A percentile compares a stretch with the other conserved stretches of the same genome.
Evolutionary conservation across 352 stramenopile species (phyloP).

Genomic region (Blastocystis sp.): DNA sequence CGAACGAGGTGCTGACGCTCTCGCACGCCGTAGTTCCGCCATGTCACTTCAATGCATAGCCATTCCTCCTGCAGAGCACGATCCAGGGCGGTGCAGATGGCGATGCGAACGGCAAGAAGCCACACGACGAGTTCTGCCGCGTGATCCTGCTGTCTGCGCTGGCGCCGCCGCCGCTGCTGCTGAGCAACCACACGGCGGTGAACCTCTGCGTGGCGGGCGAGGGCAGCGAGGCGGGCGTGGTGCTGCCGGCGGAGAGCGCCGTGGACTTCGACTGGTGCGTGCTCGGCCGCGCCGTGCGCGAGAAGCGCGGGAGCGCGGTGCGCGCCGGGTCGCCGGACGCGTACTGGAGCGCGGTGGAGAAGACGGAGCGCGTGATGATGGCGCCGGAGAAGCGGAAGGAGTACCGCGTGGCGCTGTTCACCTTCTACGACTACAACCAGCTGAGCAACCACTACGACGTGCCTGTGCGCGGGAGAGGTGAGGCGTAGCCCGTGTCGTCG

Average conservation of each 20-base stretch:
- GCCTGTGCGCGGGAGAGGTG: background rate
- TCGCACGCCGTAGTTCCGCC: background rate
- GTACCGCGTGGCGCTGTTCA: background rate
- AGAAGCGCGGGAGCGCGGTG: background rate
- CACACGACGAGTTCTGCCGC: background rate
- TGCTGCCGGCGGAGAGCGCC: background rate
- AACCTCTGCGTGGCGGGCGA: slow-evolving; percentile 39
- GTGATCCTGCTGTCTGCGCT: background rate
- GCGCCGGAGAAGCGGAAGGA: background rate
- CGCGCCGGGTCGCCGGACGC: slow-evolving; percentile 10
- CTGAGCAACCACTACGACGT: background rate
- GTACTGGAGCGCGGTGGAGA: slow-evolving; percentile 19
- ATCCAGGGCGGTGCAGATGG: background rate
- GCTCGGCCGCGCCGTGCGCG: background rate
- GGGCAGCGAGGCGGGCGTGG: slow-evolving; percentile 20
- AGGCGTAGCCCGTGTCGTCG: background rate
- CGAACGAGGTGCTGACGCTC: background rate
- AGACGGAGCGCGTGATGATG: background rate
- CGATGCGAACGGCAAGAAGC: background rate
- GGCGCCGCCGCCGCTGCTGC: slow-evolving; percentile 35
- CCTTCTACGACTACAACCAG: background rate
- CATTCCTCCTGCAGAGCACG: slow-evolving; percentile 17
- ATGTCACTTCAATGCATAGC: background rate
- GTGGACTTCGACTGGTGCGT: slow-evolving; percentile 61
- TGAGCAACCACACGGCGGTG: slow-evolving; percentile 22